phyloP scores from a whole-genome alignment of 108 stramenopile genomes.

The Skeletonema costatum region DNA sequence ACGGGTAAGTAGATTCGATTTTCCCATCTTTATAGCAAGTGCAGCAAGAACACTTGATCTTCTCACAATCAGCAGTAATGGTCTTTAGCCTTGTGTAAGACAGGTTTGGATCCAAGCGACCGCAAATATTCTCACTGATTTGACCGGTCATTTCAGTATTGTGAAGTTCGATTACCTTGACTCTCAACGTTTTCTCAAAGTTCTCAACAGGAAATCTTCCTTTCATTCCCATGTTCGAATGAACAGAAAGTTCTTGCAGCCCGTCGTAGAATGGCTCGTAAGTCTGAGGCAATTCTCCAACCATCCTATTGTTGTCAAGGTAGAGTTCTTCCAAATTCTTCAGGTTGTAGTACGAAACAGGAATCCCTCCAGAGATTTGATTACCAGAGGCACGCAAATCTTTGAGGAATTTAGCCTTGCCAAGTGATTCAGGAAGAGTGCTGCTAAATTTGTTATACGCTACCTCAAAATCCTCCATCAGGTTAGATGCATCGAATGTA shows the following conservation, averaged over 20 bases:
- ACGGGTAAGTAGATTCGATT: neutral
- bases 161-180: conserved; percentile 24
- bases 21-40: conserved; percentile 14
- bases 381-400: conserved; percentile 39
- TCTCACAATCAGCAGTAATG: conserved; percentile 31
- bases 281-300: conserved; percentile 34
- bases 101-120: conserved; percentile 26
- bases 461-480: conserved; percentile 32
- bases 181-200: conserved; percentile 16
- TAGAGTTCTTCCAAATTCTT: conserved; percentile 36
- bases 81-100: conserved; percentile 23
- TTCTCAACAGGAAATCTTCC: conserved; percentile 26
- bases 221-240: conserved; percentile 18
- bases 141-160: conserved; percentile 25
- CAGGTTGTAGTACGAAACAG: conserved; percentile 32
- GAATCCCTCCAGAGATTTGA: conserved; percentile 44
- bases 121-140: conserved; percentile 27
- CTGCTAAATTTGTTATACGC: conserved; percentile 43
- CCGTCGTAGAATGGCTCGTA: conserved; percentile 35
- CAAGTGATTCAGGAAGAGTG: conserved; percentile 33
- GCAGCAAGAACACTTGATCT: conserved; percentile 25
- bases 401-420: conserved; percentile 27
- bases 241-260: conserved; percentile 21
- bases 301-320: conserved; percentile 27
- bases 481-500: conserved; percentile 25